Percentiles rank a stretch among this genome's conserved stretches.
These are phyloP conservation scores for Camelina neglecta DNA, from an alignment of 345 rosid species.

Conservation along the genomic window DNA sequence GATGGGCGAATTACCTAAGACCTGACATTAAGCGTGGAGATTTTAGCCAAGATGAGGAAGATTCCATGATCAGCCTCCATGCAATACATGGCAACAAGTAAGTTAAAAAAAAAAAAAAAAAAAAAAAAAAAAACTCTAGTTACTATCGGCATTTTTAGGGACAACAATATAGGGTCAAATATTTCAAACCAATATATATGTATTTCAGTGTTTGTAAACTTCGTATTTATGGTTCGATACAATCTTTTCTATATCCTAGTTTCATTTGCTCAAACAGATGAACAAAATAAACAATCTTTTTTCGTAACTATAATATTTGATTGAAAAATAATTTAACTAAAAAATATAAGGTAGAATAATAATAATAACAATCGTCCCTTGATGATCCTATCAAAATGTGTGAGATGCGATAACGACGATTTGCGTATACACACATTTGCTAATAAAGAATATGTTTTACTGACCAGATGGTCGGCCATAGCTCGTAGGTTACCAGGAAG, in stretches of 20 bases:
- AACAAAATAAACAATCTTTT: not conserved
- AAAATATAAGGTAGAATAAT: too few relatives aligned
- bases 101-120: not conserved
- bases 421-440: slow-evolving; percentile 5
- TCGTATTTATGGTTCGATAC: not conserved
- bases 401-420: not conserved
- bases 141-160: not conserved
- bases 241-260: too few relatives aligned
- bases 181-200: not conserved
- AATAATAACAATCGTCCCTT: not conserved
- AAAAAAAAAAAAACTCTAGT: not conserved
- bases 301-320: not conserved
- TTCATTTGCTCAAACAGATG: not conserved
- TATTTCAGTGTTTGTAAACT: not conserved
- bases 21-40: slow-evolving; percentile 56
- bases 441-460: slow-evolving; percentile 4
- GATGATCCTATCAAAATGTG: not conserved
- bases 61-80: slow-evolving; percentile 49
- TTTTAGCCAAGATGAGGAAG: slow-evolving; percentile 47
- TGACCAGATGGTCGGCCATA: slow-evolving; percentile 64
- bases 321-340: not conserved
- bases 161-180: not conserved
- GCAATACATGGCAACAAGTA: slow-evolving; percentile 54
- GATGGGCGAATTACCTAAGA: slow-evolving; percentile 55
- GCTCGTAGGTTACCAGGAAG: slow-evolving; percentile 57